These are phyloP conservation scores for Metschnikowia peoriensis DNA, from an alignment of 805 yeast genomes.

Conservation along the genomic window DNA sequence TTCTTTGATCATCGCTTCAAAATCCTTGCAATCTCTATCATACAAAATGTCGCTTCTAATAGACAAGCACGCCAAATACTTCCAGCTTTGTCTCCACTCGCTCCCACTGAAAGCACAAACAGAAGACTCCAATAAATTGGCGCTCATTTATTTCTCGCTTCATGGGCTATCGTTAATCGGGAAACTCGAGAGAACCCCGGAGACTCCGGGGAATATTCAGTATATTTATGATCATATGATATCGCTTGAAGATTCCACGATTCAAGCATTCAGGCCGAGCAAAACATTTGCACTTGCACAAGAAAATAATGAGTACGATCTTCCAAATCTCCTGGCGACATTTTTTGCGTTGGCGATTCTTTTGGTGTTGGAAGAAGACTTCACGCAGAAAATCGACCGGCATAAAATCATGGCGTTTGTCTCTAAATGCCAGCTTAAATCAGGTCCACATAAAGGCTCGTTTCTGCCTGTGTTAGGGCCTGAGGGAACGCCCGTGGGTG, in stretches of 20 bases:
- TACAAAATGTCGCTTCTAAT: slow-evolving; percentile 15
- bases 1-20: neutral
- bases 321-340: slow-evolving; percentile 71
- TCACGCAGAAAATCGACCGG: slow-evolving; percentile 29
- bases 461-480: slow-evolving; percentile 32
- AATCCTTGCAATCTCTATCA: neutral
- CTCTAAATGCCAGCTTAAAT: slow-evolving; percentile 50
- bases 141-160: slow-evolving; percentile 69
- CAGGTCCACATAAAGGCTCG: slow-evolving; percentile 32
- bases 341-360: slow-evolving; percentile 67
- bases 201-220: slow-evolving; percentile 26
- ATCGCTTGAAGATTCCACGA: slow-evolving; percentile 34
- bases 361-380: slow-evolving; percentile 48
- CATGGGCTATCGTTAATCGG: slow-evolving; percentile 55
- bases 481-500: slow-evolving; percentile 47
- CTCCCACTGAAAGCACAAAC: slow-evolving; percentile 56
- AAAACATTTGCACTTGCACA: slow-evolving; percentile 37
- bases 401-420: slow-evolving; percentile 59
- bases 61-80: slow-evolving; percentile 43
- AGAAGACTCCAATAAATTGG: slow-evolving; percentile 67
- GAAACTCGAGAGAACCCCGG: slow-evolving; percentile 26
- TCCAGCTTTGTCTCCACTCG: slow-evolving; percentile 49
- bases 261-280: slow-evolving; percentile 57
- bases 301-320: slow-evolving; percentile 42
- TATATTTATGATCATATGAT: slow-evolving; percentile 47